Base-by-base conservation (phyloP, 2,329 filamentous ascomycete genomes). In the Talaromyces sp. region DNA sequence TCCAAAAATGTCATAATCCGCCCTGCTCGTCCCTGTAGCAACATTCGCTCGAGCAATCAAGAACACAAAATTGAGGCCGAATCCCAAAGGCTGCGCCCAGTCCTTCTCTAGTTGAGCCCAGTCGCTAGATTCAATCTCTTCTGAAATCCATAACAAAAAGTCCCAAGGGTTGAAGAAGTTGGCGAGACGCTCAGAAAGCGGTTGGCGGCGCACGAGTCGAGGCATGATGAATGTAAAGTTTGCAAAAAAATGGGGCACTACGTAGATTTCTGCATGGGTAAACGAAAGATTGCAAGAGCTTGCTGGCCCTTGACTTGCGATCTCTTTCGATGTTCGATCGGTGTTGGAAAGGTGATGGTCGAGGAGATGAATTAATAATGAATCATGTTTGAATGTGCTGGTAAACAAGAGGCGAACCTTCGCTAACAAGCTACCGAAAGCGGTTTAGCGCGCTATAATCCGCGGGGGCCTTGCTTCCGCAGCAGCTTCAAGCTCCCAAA, bases 111-210 rank as follows among this genome's bases (percentile, higher is more conserved):
- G 81, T 22, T 94, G 92, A 70, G 97, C 91, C 88, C 93, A 96
- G 71, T 97, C 91, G 73, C 90, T 89, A 33, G 92, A 92, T 75
- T 97, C 93, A 66, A 99, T 85, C 79, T 97, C 92, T 76, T 98
- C 94, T 0, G 92, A 96, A 1, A 96, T 79, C 90, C 92, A 97
- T 19, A 99, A 87, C 62, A 95, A 81, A 73, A 94, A 91, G 79
- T 99, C 95, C 81, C 91, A 89, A 3, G 92, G 92, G 74, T 98
- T 94, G 66, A 97, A 82, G 76, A 88, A 88, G 64, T 90, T 85
- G 75, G 88, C 87, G 76, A 98, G 85, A 76, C 94, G 91, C 84
- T 98, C 90, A 35, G 81, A 75, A 70, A 97, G 85, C 75, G 95
- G 89, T 75, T 87, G 87, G 72, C 88, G 89, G 75, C 95, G 92